Evolutionary conservation across 106 monocot species (phyloP).

Genomic region (Dioscorea zingiberensis): DNA sequence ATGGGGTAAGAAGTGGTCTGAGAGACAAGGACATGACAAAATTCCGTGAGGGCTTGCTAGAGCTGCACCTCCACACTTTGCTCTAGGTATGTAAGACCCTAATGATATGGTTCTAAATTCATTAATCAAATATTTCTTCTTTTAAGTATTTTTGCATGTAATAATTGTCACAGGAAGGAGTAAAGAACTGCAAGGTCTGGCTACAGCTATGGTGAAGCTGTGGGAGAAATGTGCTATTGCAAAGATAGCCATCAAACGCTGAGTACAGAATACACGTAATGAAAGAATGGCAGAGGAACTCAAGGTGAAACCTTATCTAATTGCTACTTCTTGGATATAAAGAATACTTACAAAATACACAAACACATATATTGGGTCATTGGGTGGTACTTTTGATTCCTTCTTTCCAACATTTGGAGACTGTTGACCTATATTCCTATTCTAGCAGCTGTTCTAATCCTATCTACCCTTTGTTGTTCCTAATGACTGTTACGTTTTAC

Average conservation of each 20-base stretch:
- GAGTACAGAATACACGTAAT: conserved; percentile 72
- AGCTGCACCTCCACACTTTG: conserved; percentile 84
- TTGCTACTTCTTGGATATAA: too few relatives aligned
- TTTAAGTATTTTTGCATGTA: background rate
- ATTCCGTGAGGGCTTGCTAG: conserved; percentile 66
- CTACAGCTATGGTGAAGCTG: conserved; percentile 79
- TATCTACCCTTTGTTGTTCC: too few relatives aligned
- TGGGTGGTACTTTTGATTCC: too few relatives aligned
- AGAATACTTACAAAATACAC: too few relatives aligned
- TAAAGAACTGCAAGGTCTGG: conserved; percentile 79
- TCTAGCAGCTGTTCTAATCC: too few relatives aligned
- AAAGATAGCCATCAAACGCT: conserved; percentile 94
- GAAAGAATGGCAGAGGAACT: conserved; percentile 97
- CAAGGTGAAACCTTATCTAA: too few relatives aligned
- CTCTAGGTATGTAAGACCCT: conserved; percentile 60
- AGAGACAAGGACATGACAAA: conserved; percentile 67
- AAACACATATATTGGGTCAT: too few relatives aligned
- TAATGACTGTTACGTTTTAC: too few relatives aligned
- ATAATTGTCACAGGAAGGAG: conserved; percentile 55
- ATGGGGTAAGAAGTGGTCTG: conserved; percentile 47
- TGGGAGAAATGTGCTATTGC: conserved; percentile 93
- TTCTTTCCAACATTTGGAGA: too few relatives aligned
- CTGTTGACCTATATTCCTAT: too few relatives aligned
- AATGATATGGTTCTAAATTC: background rate
- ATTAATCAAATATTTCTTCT: background rate